These are phyloP conservation scores for Colletotrichum karsti DNA, from an alignment of 2,329 filamentous ascomycete species.

Conservation along the genomic window DNA sequence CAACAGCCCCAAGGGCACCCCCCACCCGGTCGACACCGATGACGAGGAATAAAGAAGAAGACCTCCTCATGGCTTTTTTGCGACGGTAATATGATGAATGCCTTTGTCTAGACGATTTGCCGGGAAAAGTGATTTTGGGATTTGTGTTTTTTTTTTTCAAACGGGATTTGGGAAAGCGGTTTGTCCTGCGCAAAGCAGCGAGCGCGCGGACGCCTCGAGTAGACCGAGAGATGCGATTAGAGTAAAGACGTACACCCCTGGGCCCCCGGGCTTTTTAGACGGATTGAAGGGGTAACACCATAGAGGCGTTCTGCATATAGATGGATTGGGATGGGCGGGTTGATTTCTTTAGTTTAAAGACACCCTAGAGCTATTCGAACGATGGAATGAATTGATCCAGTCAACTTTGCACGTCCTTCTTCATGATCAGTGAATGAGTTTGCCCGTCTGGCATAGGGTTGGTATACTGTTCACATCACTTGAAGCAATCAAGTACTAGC, in stretches of 20 bases:
- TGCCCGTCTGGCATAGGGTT: too few relatives aligned
- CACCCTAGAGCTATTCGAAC: constrained; percentile 19
- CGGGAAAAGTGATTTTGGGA: neutral
- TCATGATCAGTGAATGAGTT: too few relatives aligned
- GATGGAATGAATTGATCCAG: constrained; percentile 20
- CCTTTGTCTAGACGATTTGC: constrained; percentile 2
- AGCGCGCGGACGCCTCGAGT: neutral
- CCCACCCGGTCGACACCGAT: constrained; percentile 79
- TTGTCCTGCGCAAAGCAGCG: neutral
- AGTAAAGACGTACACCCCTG: neutral
- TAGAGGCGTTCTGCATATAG: constrained; percentile 28
- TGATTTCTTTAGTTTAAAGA: constrained; percentile 6
- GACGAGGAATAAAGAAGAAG: constrained; percentile 69
- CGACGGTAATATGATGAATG: constrained; percentile 21
- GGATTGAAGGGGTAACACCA: neutral
- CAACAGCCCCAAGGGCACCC: constrained; percentile 86
- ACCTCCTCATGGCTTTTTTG: neutral
- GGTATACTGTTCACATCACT: too few relatives aligned
- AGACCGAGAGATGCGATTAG: neutral
- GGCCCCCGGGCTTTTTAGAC: neutral
- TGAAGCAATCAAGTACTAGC: too few relatives aligned
- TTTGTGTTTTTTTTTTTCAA: neutral
- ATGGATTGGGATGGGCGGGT: constrained; percentile 13
- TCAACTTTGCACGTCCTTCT: neutral
- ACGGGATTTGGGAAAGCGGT: neutral